These are phyloP conservation scores for Limtongia smithiae DNA, from an alignment of 805 yeast species.

Conservation along the genomic window DNA sequence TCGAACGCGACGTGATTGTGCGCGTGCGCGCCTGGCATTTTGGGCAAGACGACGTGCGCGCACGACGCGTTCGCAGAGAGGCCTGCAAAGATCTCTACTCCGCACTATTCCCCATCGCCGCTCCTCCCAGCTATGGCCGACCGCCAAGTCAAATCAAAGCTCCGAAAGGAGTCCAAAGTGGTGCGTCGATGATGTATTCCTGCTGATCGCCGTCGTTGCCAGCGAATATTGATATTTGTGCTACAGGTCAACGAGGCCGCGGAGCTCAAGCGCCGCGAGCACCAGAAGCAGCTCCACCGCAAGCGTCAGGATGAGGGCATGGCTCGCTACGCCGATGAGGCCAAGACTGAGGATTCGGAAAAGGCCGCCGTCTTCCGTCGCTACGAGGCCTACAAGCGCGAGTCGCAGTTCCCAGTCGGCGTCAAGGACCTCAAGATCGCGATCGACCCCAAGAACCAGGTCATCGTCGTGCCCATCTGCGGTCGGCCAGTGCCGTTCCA, in stretches of 20 bases:
- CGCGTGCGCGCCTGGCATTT: neutral
- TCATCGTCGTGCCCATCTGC: slow-evolving; percentile 82
- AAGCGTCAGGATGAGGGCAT: slow-evolving; percentile 84
- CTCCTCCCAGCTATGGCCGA: slow-evolving; percentile 17
- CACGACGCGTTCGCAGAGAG: neutral
- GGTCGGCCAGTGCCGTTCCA: slow-evolving; percentile 99
- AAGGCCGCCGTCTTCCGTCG: slow-evolving; percentile 74
- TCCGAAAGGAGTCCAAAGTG: slow-evolving; percentile 20
- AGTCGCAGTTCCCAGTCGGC: slow-evolving; percentile 79
- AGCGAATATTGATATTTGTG: neutral
- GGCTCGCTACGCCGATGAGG: slow-evolving; percentile 75
- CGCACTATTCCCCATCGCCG: no score
- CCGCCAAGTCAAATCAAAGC: slow-evolving; percentile 14
- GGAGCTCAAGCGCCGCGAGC: slow-evolving; percentile 74
- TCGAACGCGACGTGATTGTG: slow-evolving; percentile 2
- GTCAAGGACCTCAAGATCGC: slow-evolving; percentile 82
- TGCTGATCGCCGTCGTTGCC: neutral
- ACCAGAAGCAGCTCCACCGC: slow-evolving; percentile 78
- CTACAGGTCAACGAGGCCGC: slow-evolving; percentile 57
- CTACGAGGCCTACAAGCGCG: slow-evolving; percentile 91
- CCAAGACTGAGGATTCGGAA: slow-evolving; percentile 50
- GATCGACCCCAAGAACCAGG: slow-evolving; percentile 83
- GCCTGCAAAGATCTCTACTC: neutral
- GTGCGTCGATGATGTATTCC: slow-evolving; percentile 9
- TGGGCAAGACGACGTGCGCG: neutral